Conservation (phyloP, 345 rosid genomes). For the Noccaea bulbosa region DNA sequence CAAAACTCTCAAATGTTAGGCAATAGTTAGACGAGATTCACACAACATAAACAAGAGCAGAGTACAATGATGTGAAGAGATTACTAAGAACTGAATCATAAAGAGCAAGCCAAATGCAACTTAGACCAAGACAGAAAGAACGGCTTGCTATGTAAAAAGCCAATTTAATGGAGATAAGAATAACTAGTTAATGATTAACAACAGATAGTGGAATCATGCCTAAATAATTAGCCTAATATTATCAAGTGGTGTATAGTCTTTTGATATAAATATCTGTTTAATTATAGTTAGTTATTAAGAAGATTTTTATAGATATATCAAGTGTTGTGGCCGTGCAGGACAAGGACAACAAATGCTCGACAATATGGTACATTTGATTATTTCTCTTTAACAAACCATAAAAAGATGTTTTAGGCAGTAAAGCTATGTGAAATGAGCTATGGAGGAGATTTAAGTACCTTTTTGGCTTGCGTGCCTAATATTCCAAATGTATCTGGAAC, state of each 20-base stretch:
- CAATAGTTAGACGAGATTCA: too few relatives aligned
- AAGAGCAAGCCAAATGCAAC: too few relatives aligned
- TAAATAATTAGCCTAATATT: conserved; percentile 31
- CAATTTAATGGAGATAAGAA: background rate
- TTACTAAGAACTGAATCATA: too few relatives aligned
- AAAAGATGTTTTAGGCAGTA: conserved; percentile 30
- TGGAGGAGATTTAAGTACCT: conserved; percentile 32
- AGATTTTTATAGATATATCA: conserved; percentile 1
- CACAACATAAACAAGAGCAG: too few relatives aligned
- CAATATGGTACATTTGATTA: conserved; percentile 27
- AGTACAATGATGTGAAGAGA: too few relatives aligned
- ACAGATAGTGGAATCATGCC: conserved; percentile 34
- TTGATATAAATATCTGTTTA: background rate
- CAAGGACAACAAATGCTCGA: conserved; percentile 37
- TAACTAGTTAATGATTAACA: conserved; percentile 3
- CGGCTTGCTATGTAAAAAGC: background rate
- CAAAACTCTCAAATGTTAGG: too few relatives aligned
- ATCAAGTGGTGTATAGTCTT: conserved; percentile 25
- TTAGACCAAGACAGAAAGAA: background rate
- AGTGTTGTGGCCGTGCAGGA: conserved; percentile 32
- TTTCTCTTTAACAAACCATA: conserved; percentile 6
- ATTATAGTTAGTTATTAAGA: background rate
- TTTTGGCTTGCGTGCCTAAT: conserved; percentile 43
- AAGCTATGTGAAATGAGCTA: conserved; percentile 37
- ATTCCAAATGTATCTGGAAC: conserved; percentile 26